Base-by-base conservation (phyloP, 2,329 filamentous ascomycete species). In the Alternaria sp. region DNA sequence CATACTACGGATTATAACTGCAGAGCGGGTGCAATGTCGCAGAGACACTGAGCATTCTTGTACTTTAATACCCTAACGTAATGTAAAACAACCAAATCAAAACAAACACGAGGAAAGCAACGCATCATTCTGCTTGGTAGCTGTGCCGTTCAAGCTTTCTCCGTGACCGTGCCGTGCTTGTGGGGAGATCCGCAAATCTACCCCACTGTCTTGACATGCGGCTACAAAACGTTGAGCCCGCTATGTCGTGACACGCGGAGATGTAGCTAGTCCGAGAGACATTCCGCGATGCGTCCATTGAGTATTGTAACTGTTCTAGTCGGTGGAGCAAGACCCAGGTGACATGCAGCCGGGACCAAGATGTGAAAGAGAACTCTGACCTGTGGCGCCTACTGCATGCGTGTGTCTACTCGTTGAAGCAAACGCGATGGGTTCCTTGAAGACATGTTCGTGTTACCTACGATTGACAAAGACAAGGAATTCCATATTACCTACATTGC, bases 221-320 rank as follows among this genome's bases (percentile, higher is more conserved):
- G 60, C 64, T 60, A 49, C 59, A 58, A 52, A 34, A 58, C 56
- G 64, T 62, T 66, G 61, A 66, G 62, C 60, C 46, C 53, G 63
- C 58, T 53, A 59, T 50, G 40, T 40, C 46, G 53, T 51, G 38
- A 54, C 44, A 44, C 43, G 36, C 43, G 36, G 34, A 18, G 8
- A 52, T 18, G 12, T 30, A 20, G 32, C 18, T 41, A 9, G 11
- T 38, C 55, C 54, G 48, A 52, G 12, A 61, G 32, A 43, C n/a
- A 12, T 58, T 49, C 48, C 57, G 57, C 36, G 10, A 22, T 40
- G n/a, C 28, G 25, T 18, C 30, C 12, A 18, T 22, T 14, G 40
- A 22, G 40, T 22, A 8, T 18, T 41, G 10, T 6, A 14, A 12
- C 22, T 18, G 10, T 41, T 22, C 40, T 41, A 22, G 40, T 22